A percentile compares a stretch with the other conserved stretches of the same genome.
These are phyloP conservation scores for Letharia lupina DNA, from an alignment of 495 filamentous ascomycete species.

Conservation along the genomic window DNA sequence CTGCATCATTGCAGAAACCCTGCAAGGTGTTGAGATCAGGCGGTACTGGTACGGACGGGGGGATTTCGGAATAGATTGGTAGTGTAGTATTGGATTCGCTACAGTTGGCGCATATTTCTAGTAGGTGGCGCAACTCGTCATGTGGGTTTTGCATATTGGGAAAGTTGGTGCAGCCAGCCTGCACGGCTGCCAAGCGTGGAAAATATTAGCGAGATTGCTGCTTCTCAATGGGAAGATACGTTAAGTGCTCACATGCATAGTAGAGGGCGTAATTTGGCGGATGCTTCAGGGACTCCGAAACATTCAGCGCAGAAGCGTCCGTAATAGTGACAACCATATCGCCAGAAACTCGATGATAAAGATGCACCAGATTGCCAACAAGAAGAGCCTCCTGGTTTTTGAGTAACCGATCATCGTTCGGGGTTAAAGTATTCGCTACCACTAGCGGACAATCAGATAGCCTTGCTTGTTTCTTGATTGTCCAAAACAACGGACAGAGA, in stretches of 20 bases:
- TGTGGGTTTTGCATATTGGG: background rate
- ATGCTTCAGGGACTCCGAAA: background rate
- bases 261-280: background rate
- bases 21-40: background rate
- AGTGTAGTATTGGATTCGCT: background rate
- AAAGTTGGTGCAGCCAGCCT: slow-evolving; percentile 1
- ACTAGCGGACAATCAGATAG: background rate
- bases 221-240: background rate
- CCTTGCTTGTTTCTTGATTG: background rate
- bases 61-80: background rate
- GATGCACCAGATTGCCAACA: background rate
- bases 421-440: background rate
- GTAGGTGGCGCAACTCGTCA: background rate
- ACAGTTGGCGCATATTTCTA: background rate
- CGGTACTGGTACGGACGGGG: background rate
- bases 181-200: slow-evolving; percentile 1
- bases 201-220: background rate
- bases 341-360: background rate
- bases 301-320: background rate
- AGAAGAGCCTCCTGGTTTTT: background rate
- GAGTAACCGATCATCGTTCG: background rate
- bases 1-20: background rate
- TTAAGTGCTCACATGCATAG: background rate
- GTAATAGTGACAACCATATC: background rate
- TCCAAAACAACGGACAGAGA: background rate